Conservation (phyloP, 1,284 basidiomycete genomes). For the Marasmius oreades region DNA sequence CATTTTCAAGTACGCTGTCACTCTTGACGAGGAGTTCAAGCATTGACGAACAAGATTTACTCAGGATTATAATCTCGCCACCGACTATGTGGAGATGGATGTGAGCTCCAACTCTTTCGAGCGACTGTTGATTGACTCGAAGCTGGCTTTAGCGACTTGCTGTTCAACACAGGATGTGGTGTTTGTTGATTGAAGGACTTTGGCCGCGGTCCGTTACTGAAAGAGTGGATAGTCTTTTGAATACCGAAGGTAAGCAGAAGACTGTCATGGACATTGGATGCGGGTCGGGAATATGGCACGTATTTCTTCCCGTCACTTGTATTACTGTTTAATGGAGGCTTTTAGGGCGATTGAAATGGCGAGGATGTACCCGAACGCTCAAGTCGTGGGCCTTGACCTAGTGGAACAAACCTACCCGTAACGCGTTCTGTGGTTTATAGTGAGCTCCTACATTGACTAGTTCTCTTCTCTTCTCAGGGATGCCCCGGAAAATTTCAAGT, state of each 20-base stretch:
- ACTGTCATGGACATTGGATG: slow-evolving; percentile 25
- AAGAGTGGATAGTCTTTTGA: slow-evolving; percentile 10
- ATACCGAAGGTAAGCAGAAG: neutral
- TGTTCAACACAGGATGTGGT: slow-evolving; percentile 13
- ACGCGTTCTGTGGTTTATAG: neutral
- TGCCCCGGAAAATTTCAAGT: slow-evolving; percentile 21
- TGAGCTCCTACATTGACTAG: no score
- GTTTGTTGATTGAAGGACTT: slow-evolving; percentile 19
- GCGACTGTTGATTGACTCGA: neutral
- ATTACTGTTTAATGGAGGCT: neutral
- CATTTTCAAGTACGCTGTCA: neutral
- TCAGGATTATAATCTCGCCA: slow-evolving; percentile 12
- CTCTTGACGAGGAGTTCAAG: neutral
- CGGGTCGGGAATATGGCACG: slow-evolving; percentile 26
- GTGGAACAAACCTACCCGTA: slow-evolving; percentile 16
- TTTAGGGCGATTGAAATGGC: slow-evolving; percentile 24
- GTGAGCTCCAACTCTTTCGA: neutral
- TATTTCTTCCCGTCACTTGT: neutral
- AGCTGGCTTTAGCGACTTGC: slow-evolving; percentile 6
- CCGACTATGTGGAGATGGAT: slow-evolving; percentile 12
- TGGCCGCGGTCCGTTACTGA: slow-evolving; percentile 15
- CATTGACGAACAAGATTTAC: neutral
- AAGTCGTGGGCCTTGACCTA: slow-evolving; percentile 24
- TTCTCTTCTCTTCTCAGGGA: slow-evolving; percentile 5
- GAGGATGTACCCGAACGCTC: slow-evolving; percentile 17